Base-by-base conservation (phyloP, 2,329 filamentous ascomycete species). In the Fusarium poae region DNA sequence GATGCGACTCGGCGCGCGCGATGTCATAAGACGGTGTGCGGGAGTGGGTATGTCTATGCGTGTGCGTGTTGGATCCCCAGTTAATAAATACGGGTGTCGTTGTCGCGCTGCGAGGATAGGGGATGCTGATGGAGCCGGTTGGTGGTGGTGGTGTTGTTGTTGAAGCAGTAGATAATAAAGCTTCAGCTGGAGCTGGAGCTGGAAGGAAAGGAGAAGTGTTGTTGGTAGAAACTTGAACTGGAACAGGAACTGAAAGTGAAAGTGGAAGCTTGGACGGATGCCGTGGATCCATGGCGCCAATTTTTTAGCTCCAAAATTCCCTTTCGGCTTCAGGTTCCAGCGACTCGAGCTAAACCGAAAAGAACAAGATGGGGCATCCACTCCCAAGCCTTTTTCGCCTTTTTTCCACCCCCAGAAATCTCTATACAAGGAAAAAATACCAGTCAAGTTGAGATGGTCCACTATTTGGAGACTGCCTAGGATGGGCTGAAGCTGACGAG, bases 271-370 rank as follows among this genome's bases (percentile, higher is more conserved):
- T 76, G 62, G 72, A 70, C 70, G 68, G 75, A 66, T 71, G 75
- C 68, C 76, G 75, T 73, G 68, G 72, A 74, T 75, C 72, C 72
- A 73, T 74, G 65, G 73, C 74, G 74, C 73, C 74, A 73, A 77
- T 71, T 71, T 76, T 76, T 77, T 76, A 79, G 77, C 75, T 77
- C 74, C 65, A 75, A 72, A 77, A 76, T 68, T 72, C 72, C 62
- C 70, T 75, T 64, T 67, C 52, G 53, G 58, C 56, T 68, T 51
- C 51, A 64, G 46, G 58, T 63, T 65, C 52, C 58, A 48, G 46
- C 58, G 49, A 53, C 44, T 51, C 13, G 37, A 54, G 27, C 40
- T 46, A 46, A 34, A 29, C 37, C 37, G 18, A 39, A 50, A 39
- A 37, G 21, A 39, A 27, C 18, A 20, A 50, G 48, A 27, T 50